These are phyloP conservation scores for Botrytis galanthina DNA, from an alignment of 2,329 filamentous ascomycete species.

Conservation along the genomic window DNA sequence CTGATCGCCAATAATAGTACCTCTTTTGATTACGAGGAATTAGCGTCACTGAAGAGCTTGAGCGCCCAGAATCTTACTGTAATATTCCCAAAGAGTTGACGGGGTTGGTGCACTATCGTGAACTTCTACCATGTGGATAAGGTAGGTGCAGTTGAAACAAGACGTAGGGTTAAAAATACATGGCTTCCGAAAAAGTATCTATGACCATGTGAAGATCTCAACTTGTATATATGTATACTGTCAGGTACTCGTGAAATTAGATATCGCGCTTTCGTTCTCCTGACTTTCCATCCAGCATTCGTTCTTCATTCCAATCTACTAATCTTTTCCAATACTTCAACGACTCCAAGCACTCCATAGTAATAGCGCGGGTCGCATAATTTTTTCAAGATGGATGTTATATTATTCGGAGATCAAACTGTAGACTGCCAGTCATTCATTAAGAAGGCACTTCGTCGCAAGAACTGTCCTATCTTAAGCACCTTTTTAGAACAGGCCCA, in stretches of 20 bases:
- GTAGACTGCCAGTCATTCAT: slow-evolving; percentile 27
- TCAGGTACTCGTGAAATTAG: neutral
- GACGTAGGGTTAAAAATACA: neutral
- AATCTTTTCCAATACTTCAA: neutral
- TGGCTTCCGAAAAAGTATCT: neutral
- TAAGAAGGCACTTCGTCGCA: slow-evolving; percentile 25
- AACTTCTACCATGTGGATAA: slow-evolving; percentile 14
- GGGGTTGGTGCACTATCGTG: neutral
- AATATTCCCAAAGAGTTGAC: neutral
- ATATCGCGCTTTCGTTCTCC: neutral
- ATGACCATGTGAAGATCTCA: slow-evolving; percentile 13
- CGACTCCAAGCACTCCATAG: neutral
- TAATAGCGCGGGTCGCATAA: slow-evolving; percentile 19
- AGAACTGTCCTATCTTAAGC: slow-evolving; percentile 27
- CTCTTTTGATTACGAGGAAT: neutral
- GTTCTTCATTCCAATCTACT: neutral
- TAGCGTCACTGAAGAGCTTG: neutral
- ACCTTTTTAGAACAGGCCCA: slow-evolving; percentile 57
- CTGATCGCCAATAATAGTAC: neutral
- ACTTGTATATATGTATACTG: slow-evolving; percentile 13
- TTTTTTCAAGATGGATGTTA: slow-evolving; percentile 29
- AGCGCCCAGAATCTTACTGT: slow-evolving; percentile 2
- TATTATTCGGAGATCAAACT: slow-evolving; percentile 30
- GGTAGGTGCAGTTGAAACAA: slow-evolving; percentile 5
- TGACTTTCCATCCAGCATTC: neutral